Evolutionary conservation across 345 rosid genomes (phyloP), one percentile per base, ranked within the genome.

Genomic region (Pugionium dolabratum): DNA sequence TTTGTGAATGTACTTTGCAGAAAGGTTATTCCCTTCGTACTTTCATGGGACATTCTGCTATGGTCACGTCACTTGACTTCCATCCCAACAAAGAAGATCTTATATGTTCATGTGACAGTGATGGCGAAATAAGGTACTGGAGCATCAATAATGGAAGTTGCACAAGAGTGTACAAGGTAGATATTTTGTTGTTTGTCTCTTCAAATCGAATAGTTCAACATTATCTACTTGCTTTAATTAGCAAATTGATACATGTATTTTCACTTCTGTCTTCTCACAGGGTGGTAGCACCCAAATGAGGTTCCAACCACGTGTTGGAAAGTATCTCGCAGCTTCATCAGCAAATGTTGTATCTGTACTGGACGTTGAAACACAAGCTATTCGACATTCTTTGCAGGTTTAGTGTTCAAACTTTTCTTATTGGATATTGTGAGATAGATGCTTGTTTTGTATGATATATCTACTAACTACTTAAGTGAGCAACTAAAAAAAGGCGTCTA

Each of bases 91-190:
- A 85, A 54, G 91, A 88, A 34, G 99, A 94, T 57, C 95, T 90
- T 68, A 83, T 94, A 75, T 88, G 99, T 76, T 94, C 99, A 43
- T 90, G 99, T 73, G 97, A 91, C 70, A 80, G 79, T 47, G 83
- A 87, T 72, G 95, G 96, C 46, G 97, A 88, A 74, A 94, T 91
- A 79, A 77, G 99, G 55, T 94, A 88, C 59, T 94, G 97, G 99
- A 88, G 95, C 68, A 81, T 94, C 51, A 88, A 76, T 34, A 84
- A 88, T 26, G 99, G 96, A 74, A 85, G 80, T 79, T 85, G 86
- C 80, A 46, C 80, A 37, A 72, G 87, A 76, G 84, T 81, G 51
- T 94, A 79, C 83, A 91, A 87, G 96, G 99, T 94, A 85, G 62
- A 64, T 60, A 6, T 47, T n/a, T 8, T 26, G n/a, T n/a, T n/a